phyloP scores from a whole-genome alignment of 345 rosid genomes.

The Brassica cretica region DNA sequence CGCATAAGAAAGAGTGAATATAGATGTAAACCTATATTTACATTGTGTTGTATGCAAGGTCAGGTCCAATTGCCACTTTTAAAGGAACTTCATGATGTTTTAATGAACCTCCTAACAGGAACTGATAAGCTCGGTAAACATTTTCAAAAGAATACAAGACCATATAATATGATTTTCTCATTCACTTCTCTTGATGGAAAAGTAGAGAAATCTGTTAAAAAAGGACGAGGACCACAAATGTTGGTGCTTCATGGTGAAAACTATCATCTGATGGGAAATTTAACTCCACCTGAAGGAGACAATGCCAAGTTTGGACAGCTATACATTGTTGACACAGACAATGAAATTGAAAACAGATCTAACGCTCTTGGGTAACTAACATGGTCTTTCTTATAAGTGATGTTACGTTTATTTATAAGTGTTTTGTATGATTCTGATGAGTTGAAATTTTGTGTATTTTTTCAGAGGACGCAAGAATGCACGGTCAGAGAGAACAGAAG shows the following conservation, averaged over 20 bases:
- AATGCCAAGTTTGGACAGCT: neutral
- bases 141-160: neutral
- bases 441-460: no score
- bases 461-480: neutral
- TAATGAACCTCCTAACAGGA: neutral
- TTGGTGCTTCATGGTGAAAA: neutral
- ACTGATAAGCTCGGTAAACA: neutral
- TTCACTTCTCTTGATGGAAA: neutral
- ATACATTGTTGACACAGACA: neutral
- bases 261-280: neutral
- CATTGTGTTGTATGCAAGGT: neutral
- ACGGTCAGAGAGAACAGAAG: neutral
- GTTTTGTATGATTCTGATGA: neutral
- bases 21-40: neutral
- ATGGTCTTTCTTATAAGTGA: neutral
- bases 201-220: neutral
- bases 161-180: neutral
- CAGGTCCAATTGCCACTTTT: neutral
- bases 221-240: neutral
- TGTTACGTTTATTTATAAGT: neutral
- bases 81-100: neutral
- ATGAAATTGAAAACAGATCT: neutral
- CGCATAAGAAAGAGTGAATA: neutral
- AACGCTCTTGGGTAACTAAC: neutral
- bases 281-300: neutral